These are phyloP conservation scores for Lignosus rhinocerotis DNA, from an alignment of 1,284 basidiomycete species.

Conservation along the genomic window DNA sequence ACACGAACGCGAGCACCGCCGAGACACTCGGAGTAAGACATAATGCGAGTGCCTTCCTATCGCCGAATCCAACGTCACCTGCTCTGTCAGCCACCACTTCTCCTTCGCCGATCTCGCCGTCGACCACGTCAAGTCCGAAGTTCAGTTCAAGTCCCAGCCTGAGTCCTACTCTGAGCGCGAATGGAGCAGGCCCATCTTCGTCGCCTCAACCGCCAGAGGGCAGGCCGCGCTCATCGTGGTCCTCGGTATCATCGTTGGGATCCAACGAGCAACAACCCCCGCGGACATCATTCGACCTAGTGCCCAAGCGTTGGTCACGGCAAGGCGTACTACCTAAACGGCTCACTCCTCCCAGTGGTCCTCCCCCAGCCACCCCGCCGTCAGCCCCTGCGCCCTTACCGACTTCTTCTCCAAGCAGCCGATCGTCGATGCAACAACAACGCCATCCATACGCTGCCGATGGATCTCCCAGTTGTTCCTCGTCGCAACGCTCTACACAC, in stretches of 20 bases:
- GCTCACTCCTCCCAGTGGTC: slow-evolving; percentile 56
- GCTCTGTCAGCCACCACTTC: slow-evolving; percentile 15
- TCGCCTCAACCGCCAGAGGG: slow-evolving; percentile 17
- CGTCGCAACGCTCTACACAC: slow-evolving; percentile 42
- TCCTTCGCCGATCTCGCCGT: slow-evolving; percentile 15
- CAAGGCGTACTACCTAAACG: slow-evolving; percentile 54
- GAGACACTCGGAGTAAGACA: slow-evolving; percentile 38
- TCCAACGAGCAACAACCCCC: slow-evolving; percentile 37
- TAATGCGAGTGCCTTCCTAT: slow-evolving; percentile 22
- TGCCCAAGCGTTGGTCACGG: slow-evolving; percentile 56
- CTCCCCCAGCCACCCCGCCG: slow-evolving; percentile 52
- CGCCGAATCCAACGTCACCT: slow-evolving; percentile 15
- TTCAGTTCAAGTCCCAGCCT: slow-evolving; percentile 21
- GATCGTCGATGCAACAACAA: slow-evolving; percentile 19
- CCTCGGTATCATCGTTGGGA: slow-evolving; percentile 53
- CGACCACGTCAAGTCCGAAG: slow-evolving; percentile 17
- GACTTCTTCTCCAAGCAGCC: slow-evolving; percentile 17
- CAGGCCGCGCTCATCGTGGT: slow-evolving; percentile 43
- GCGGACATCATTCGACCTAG: slow-evolving; percentile 37
- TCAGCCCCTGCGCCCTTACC: slow-evolving; percentile 21
- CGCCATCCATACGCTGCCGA: slow-evolving; percentile 39
- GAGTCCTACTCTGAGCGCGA: slow-evolving; percentile 13
- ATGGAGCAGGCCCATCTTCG: slow-evolving; percentile 12
- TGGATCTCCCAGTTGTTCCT: slow-evolving; percentile 42
- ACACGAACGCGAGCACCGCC: slow-evolving; percentile 37